These are phyloP conservation scores for Ilyonectria destructans DNA, from an alignment of 2,329 filamentous ascomycete species.

Conservation along the genomic window DNA sequence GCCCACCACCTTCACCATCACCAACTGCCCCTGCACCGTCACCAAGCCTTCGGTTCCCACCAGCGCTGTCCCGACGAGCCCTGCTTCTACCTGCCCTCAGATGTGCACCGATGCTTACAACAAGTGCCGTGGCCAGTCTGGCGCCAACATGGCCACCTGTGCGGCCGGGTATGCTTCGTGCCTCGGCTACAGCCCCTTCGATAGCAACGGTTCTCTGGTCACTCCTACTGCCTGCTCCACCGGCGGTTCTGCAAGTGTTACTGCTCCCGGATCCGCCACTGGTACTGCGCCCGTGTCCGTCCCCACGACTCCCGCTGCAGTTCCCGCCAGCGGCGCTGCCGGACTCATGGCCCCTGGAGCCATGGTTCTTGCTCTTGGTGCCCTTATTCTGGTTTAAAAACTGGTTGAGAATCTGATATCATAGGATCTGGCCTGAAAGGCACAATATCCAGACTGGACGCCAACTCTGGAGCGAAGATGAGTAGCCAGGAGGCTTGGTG, in stretches of 20 bases:
- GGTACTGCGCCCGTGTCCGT: neutral
- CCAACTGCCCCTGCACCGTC: conserved; percentile 9
- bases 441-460: too few species aligned
- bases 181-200: conserved; percentile 48
- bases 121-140: conserved; percentile 37
- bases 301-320: neutral
- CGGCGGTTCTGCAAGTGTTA: neutral
- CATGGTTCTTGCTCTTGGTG: conserved; percentile 46
- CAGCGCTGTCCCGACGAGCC: neutral
- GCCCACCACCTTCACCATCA: conserved; percentile 14
- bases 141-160: conserved; percentile 46
- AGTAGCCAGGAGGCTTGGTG: too few species aligned
- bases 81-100: conserved; percentile 39
- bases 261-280: neutral
- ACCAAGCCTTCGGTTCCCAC: neutral
- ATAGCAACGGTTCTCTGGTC: conserved; percentile 26
- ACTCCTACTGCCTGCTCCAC: conserved; percentile 42
- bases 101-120: conserved; percentile 37
- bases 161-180: conserved; percentile 44
- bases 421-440: too few species aligned
- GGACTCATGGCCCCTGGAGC: conserved; percentile 42
- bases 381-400: conserved; percentile 45
- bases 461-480: too few species aligned
- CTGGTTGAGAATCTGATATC: neutral
- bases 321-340: conserved; percentile 31